Conservation (phyloP, 352 stramenopile species). For the Nothophytophthora sp. region DNA sequence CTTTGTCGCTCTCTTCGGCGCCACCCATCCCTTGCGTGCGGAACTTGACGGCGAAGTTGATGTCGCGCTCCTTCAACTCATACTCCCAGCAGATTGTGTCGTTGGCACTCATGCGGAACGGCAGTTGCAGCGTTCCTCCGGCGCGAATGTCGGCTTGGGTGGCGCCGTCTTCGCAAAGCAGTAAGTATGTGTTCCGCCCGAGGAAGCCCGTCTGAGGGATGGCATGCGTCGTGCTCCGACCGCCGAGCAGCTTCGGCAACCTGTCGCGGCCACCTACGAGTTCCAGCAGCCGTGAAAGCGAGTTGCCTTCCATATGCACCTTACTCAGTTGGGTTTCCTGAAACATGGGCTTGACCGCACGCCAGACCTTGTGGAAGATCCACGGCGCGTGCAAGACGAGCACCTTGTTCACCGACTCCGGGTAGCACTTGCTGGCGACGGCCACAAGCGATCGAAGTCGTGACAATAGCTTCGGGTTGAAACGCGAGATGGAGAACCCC, state of each 20-base stretch:
- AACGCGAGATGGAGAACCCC: constrained; percentile 62
- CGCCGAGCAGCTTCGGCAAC: constrained; percentile 57
- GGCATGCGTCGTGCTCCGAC: constrained; percentile 46
- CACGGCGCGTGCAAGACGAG: constrained; percentile 65
- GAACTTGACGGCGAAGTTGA: constrained; percentile 72
- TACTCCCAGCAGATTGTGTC: constrained; percentile 83
- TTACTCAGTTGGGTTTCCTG: constrained; percentile 68
- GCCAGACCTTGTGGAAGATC: constrained; percentile 80
- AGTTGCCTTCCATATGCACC: constrained; percentile 57
- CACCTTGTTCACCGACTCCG: constrained; percentile 56
- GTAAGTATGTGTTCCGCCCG: constrained; percentile 54
- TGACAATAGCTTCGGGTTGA: constrained; percentile 54
- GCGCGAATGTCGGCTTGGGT: constrained; percentile 69
- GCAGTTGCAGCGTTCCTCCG: constrained; percentile 56
- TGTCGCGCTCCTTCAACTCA: constrained; percentile 60
- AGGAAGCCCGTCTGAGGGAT: constrained; percentile 73
- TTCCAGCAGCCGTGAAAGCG: constrained; percentile 44
- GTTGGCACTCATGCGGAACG: constrained; percentile 69
- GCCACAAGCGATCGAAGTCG: constrained; percentile 40
- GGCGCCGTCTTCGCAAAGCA: constrained; percentile 73
- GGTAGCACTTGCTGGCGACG: constrained; percentile 67
- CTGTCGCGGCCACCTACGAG: constrained; percentile 50
- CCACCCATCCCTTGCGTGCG: constrained; percentile 71
- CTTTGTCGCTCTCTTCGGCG: constrained; percentile 59
- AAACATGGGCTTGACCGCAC: constrained; percentile 48